Conservation (phyloP, 345 rosid species). For the Rubroshorea leprosula region DNA sequence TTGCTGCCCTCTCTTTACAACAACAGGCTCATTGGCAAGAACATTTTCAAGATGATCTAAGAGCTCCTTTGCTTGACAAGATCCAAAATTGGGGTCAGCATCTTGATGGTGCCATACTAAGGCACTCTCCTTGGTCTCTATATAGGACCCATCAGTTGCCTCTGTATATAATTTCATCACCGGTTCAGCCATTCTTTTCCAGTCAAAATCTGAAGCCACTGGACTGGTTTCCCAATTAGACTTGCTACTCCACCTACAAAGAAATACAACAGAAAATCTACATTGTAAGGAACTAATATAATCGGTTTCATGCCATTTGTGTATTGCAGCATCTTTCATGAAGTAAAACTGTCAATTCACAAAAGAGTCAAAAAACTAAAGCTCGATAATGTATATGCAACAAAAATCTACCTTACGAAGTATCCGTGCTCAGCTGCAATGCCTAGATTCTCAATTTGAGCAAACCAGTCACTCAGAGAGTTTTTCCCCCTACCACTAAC, state of each 20-base stretch:
- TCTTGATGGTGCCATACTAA: conserved; percentile 81
- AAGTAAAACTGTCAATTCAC: background rate
- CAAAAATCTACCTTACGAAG: conserved; percentile 48
- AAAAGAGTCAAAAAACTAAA: background rate
- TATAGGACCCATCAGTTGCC: conserved; percentile 76
- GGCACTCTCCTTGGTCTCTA: conserved; percentile 77
- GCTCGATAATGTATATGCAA: background rate
- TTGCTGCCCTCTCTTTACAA: conserved; percentile 70
- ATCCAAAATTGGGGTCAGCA: conserved; percentile 66
- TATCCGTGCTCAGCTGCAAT: conserved; percentile 87
- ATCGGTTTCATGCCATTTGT: too few relatives aligned
- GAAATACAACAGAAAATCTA: background rate
- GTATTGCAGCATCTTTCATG: too few relatives aligned
- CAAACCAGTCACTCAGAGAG: conserved; percentile 66
- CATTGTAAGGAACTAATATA: background rate
- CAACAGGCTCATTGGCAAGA: conserved; percentile 80
- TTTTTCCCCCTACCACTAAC: conserved; percentile 86
- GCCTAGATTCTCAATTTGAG: conserved; percentile 56
- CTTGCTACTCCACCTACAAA: conserved; percentile 48
- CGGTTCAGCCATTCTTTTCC: conserved; percentile 70
- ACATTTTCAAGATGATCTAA: conserved; percentile 80
- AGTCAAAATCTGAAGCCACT: conserved; percentile 35
- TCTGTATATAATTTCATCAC: conserved; percentile 73
- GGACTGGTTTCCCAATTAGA: conserved; percentile 53
- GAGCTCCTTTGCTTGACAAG: conserved; percentile 81